phyloP scores from a whole-genome alignment of 768 basidiomycete species.

The Boletus rufocinnamomeus region DNA sequence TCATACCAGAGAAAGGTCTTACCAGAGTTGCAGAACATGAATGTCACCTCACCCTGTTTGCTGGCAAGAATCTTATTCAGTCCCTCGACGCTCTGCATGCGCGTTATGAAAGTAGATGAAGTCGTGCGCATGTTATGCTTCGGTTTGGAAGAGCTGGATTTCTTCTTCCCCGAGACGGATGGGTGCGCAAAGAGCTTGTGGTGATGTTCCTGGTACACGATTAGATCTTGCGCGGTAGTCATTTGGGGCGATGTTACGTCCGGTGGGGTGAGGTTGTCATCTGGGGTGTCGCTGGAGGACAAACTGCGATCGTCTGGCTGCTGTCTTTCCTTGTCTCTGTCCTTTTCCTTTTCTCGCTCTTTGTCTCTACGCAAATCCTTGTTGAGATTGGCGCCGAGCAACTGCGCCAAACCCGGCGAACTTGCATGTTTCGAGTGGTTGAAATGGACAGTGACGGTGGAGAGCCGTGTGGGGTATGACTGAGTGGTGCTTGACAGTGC shows the following conservation, averaged over 20 bases:
- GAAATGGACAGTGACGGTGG: constrained; percentile 63
- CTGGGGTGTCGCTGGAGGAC: constrained; percentile 81
- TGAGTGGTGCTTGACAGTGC: constrained; percentile 37
- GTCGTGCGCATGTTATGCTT: constrained; percentile 91
- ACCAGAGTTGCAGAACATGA: constrained; percentile 84
- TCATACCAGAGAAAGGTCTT: constrained; percentile 89
- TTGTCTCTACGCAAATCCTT: constrained; percentile 58
- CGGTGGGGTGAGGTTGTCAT: constrained; percentile 50
- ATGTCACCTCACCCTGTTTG: constrained; percentile 83
- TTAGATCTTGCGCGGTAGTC: constrained; percentile 39
- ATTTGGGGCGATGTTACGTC: constrained; percentile 39
- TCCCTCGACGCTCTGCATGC: constrained; percentile 81
- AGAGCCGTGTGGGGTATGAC: constrained; percentile 62
- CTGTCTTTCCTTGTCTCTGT: constrained; percentile 42
- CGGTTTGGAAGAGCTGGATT: constrained; percentile 65
- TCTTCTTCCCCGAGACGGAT: constrained; percentile 54
- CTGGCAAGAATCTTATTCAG: constrained; percentile 67
- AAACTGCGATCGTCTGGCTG: constrained; percentile 63
- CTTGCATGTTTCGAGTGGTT: constrained; percentile 53
- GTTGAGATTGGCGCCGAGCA: constrained; percentile 58
- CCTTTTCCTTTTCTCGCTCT: constrained; percentile 38
- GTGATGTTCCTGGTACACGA: constrained; percentile 33
- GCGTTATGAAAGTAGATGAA: constrained; percentile 89
- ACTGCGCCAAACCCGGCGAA: constrained; percentile 64
- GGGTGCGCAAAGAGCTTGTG: constrained; percentile 65